Evolutionary conservation across 1,284 basidiomycete genomes (phyloP), one percentile per base, ranked within the genome.

Genomic region (Tetrapyrgos nigripes): DNA sequence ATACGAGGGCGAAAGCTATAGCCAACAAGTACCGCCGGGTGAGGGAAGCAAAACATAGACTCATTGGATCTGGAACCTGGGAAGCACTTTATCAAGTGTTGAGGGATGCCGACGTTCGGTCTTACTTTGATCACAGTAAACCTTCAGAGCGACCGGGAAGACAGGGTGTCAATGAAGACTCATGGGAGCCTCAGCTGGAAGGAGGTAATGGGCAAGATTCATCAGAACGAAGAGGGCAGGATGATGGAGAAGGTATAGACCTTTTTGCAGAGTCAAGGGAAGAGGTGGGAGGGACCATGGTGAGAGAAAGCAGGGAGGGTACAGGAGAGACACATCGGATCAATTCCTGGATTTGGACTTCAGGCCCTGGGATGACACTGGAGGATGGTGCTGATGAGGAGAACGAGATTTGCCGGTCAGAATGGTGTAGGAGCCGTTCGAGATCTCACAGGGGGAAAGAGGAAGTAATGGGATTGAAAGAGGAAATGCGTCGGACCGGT

Each of bases 381-480:
- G 14, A 28, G 24, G 47, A 49, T 28, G 47, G 47, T 11, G 26
- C 26, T 4, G 47, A 49, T 17, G 26, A 27, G n/a, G 47, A 27
- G 13, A 31, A 49, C n/a, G 47, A 49, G 29, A 49, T 49, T 11
- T 28, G 26, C 14, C 47, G 26, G 26, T 27, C 26, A 19, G 62
- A 63, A 26, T 63, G 56, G 56, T 23, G 26, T 2, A 58, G 56
- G 40, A 52, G 50, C 1, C 51, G 56, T 1, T 53, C 59, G 1
- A 31, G 62, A 14, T 53, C 53, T 4, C 28, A 53, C 17, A 53
- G 59, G 3, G 43, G 35, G 6, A 3, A 23, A 2, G 53, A 60
- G n/a, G 59, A 58, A 43, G 47, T 60, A 6, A 4, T 35, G 23
- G n/a, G 55, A 2, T 10, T 60, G 1, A 35, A 48, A 2, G 58